A percentile compares a stretch with the other conserved stretches of the same genome.
Conservation (phyloP, 73 alveolate species). For the Tetrahymena borealis region DNA sequence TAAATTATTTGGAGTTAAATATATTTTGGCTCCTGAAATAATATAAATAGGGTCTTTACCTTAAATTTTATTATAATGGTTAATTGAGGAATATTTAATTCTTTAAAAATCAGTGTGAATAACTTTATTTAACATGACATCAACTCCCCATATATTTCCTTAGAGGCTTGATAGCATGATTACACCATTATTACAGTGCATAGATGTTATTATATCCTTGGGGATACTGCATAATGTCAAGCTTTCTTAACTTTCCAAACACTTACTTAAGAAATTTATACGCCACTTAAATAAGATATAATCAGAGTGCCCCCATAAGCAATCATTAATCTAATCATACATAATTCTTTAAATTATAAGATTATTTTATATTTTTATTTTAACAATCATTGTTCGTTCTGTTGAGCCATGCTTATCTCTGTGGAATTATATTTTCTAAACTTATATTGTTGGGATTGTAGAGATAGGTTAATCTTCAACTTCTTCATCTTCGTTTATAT, state of each 20-base stretch:
- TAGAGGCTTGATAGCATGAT: neutral
- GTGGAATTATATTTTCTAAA: neutral
- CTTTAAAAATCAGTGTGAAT: neutral
- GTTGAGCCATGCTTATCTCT: neutral
- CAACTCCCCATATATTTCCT: neutral
- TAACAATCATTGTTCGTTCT: neutral
- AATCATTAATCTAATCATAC: neutral
- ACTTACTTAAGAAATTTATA: neutral
- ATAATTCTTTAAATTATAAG: neutral
- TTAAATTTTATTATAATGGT: neutral
- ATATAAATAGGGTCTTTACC: neutral
- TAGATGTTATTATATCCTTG: neutral
- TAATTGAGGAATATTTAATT: neutral
- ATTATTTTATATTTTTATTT: neutral
- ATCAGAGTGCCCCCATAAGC: constrained; percentile 2
- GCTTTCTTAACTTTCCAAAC: neutral
- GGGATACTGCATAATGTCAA: neutral
- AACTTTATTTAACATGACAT: neutral
- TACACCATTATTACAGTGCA: neutral
- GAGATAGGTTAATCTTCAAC: neutral
- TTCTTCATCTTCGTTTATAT: neutral
- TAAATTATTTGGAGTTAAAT: neutral
- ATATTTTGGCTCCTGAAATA: neutral
- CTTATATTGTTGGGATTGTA: neutral
- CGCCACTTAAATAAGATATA: neutral